Percentiles rank a stretch among this genome's conserved stretches.
phyloP scores from a whole-genome alignment of 1,139 yeast genomes.

The Kodamaea sp. region DNA sequence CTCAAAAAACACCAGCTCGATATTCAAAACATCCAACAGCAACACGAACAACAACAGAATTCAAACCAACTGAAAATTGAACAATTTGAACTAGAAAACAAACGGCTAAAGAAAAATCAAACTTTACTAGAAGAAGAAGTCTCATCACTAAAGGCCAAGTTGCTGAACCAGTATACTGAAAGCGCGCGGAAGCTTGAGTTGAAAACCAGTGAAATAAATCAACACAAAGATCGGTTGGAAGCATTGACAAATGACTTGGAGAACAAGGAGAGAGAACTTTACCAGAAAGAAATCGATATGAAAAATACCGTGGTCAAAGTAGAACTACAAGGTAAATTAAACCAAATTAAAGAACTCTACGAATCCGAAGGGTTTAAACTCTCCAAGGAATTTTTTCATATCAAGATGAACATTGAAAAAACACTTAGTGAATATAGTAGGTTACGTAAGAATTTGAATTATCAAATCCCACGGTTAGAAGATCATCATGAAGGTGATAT shows the following conservation, averaged over 20 bases:
- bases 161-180: constrained; percentile 3
- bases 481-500: constrained; percentile 1
- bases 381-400: constrained; percentile 10
- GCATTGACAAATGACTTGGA: constrained; percentile 7
- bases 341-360: constrained; percentile 10
- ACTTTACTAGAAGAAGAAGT: not conserved
- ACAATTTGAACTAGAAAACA: not conserved
- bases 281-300: constrained; percentile 8
- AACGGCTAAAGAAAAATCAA: not conserved
- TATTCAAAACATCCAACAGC: not conserved
- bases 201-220: not conserved
- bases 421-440: constrained; percentile 10
- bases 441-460: constrained; percentile 5
- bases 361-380: constrained; percentile 10
- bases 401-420: constrained; percentile 10
- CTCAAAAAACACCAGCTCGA: not conserved
- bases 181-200: constrained; percentile 2
- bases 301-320: constrained; percentile 2
- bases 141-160: constrained; percentile 1
- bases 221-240: constrained; percentile 4
- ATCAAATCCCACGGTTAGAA: constrained; percentile 5
- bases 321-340: constrained; percentile 6
- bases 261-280: constrained; percentile 6
- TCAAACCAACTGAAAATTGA: not conserved
- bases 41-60: not conserved